Base-by-base conservation (phyloP, 108 stramenopile genomes). In the Cyclotella choctawhatcheeana region DNA sequence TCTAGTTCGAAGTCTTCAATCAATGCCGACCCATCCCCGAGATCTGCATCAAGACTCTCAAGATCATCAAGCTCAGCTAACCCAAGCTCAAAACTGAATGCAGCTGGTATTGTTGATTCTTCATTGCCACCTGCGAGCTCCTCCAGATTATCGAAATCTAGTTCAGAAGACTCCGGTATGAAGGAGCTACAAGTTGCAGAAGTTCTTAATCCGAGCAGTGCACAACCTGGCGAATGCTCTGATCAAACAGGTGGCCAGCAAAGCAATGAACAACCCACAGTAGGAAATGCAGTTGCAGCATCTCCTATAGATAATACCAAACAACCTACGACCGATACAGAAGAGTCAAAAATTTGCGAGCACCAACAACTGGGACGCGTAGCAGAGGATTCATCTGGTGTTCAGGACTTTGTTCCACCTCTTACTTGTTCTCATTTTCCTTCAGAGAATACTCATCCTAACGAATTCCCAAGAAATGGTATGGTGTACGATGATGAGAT, bases 401-500 rank as follows among this genome's bases (percentile, higher is more conserved):
- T 60, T 7, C 59, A 60, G 12, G 37, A 40, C 37, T 40, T 40
- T 40, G 37, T 40, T 12, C 6, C 12, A 12, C 37, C 37, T 40
- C 37, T 40, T 52, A 17, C 51, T 13, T n/a, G n/a, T n/a, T n/a
- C n/a, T n/a, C n/a, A n/a, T n/a, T n/a, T n/a, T n/a, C 6, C 51
- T 17, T 17, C 51, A 52, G 16, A 64, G 5, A 7, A 47, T 7
- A 20, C 26, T 47, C 44, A 45, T 29, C 30, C 45, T 6, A 37
- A 37, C 10, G 16, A 64, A 73, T 53, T 64, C 40, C 4, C 31
- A 21, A 30, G 5, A 13, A 32, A 34, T 13, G 24, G 31, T 27
- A 6, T 14, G 18, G 21, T 2, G 20, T 22, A 21, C 20, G 50
- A 74, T 44, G 70, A 78, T 66, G 69, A 71, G 20, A 1, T 48